Evolutionary conservation across 345 rosid genomes (phyloP), one percentile per base, ranked within the genome.

Genomic region (Bruguiera sexangula): DNA sequence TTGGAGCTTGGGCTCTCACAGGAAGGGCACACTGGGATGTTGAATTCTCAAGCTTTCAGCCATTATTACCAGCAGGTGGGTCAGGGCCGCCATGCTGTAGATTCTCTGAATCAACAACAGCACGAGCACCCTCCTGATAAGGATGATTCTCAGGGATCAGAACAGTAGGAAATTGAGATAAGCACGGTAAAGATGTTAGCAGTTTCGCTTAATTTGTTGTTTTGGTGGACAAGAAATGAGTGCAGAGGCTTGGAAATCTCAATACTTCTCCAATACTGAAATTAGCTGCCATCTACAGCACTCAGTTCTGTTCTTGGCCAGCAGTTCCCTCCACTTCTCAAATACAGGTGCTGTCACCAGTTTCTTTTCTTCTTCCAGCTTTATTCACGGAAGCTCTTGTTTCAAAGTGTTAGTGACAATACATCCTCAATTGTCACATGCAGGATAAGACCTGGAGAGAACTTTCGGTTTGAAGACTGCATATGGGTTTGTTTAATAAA

Each of bases 1-100:
- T 71, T 76, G 67, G 80, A 76, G 68, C 80, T 76, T 29, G 80
- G 80, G 8, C 76, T 76, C 37, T 76, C 80, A 16, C 80, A 67
- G 31, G 80, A 76, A 43, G 69, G 68, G 6, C 32, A 61, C 13
- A 29, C 30, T 4, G 67, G 60, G 31, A 39, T 46, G 20, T 34
- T 67, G 26, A 67, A 64, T 79, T 57, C 88, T 69, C 88, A 80
- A 22, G 81, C 78, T 69, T 65, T 81, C 52, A 79, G 73, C 50
- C 74, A 72, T 26, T 76, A 62, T 21, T 71, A 72, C 72, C 80
- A 72, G 61, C 76, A 72, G 63, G 68, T 72, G 69, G 63, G 63
- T 24, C 79, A 60, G 55, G 69, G 50, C n/a, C 74, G 74, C 13
- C 46, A 54, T 6, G 79, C 65, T 21, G 53, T 68, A 20, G 74